phyloP scores from a whole-genome alignment of 371 early-diverging fungal species.

The Mucor saturninus region DNA sequence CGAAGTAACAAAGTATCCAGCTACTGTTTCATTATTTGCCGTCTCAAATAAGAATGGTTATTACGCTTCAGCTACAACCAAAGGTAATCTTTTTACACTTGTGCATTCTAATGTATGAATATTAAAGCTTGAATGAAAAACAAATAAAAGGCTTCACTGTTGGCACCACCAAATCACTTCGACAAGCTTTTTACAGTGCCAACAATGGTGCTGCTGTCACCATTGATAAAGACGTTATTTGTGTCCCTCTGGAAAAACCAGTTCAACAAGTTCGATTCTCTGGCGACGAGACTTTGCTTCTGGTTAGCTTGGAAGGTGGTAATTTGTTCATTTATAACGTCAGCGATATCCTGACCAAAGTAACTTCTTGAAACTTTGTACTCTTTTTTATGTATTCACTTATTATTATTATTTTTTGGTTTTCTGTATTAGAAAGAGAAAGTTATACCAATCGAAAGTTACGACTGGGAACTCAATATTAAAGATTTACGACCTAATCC shows the following conservation, averaged over 20 bases:
- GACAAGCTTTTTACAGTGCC: conserved; percentile 30
- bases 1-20: conserved; percentile 29
- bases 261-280: conserved; percentile 44
- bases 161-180: conserved; percentile 36
- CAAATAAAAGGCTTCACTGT: conserved; percentile 37
- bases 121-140: too few species aligned
- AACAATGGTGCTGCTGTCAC: conserved; percentile 27
- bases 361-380: conserved; percentile 8
- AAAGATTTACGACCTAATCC: conserved; percentile 51
- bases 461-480: conserved; percentile 26
- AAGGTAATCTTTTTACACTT: conserved; percentile 28
- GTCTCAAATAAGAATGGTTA: conserved; percentile 45
- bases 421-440: conserved; percentile 25
- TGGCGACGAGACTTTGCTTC: conserved; percentile 34
- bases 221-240: conserved; percentile 24
- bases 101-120: too few species aligned
- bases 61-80: conserved; percentile 40
- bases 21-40: conserved; percentile 40
- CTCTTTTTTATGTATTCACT: background rate
- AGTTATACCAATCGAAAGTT: conserved; percentile 19
- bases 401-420: background rate
- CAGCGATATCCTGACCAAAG: conserved; percentile 35
- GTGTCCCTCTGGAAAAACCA: conserved; percentile 19
- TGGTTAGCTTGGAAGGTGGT: conserved; percentile 31
- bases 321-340: conserved; percentile 33